These are phyloP conservation scores for Epichloe coenophiala DNA, from an alignment of 2,329 filamentous ascomycete genomes.

Conservation along the genomic window DNA sequence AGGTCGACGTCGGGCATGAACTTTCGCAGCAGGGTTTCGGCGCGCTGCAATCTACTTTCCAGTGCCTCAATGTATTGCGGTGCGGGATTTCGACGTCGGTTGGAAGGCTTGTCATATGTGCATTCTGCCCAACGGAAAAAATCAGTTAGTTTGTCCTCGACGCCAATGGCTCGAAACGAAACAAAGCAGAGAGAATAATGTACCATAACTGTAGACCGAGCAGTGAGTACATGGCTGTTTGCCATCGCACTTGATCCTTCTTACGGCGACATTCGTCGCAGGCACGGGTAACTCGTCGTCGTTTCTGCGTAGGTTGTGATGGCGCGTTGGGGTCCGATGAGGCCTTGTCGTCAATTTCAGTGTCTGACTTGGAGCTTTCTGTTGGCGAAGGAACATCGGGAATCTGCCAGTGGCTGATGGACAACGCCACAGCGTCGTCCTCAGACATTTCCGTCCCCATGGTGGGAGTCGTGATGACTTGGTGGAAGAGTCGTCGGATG, in stretches of 20 bases:
- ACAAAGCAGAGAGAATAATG: conserved; percentile 12
- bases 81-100: conserved; percentile 76
- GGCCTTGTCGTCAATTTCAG: conserved; percentile 25
- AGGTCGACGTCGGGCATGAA: conserved; percentile 76
- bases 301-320: conserved; percentile 56
- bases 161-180: background rate
- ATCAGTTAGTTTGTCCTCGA: background rate
- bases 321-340: conserved; percentile 20
- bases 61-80: conserved; percentile 88
- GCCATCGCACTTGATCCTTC: conserved; percentile 76
- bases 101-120: conserved; percentile 90
- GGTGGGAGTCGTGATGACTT: conserved; percentile 6
- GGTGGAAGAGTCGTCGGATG: background rate
- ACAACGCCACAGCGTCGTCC: conserved; percentile 26
- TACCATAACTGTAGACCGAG: conserved; percentile 97
- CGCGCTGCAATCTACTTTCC: conserved; percentile 69
- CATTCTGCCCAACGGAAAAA: conserved; percentile 53
- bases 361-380: conserved; percentile 29
- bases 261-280: conserved; percentile 75
- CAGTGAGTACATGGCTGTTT: conserved; percentile 90
- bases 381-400: conserved; percentile 25
- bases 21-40: conserved; percentile 64
- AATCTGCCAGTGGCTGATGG: conserved; percentile 22
- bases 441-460: conserved; percentile 29
- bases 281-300: conserved; percentile 64